These are phyloP conservation scores for Populus euphratica DNA, from an alignment of 345 rosid genomes.

Conservation along the genomic window DNA sequence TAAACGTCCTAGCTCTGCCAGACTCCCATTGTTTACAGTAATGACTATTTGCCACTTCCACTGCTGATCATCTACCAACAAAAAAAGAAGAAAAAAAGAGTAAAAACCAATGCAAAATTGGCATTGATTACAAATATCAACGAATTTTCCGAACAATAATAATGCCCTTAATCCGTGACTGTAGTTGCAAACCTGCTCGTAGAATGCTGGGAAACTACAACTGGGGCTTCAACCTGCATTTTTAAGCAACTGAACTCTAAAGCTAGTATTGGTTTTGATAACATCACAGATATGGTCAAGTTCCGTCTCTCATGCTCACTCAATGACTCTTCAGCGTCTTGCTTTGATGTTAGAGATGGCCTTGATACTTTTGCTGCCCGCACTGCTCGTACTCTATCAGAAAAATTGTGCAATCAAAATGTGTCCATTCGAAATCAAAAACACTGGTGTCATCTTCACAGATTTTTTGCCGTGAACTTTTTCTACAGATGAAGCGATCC, in stretches of 20 bases:
- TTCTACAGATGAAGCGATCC: background rate
- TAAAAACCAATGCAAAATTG: background rate
- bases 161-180: background rate
- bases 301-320: slow-evolving; percentile 26
- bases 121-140: background rate
- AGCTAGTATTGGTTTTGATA: slow-evolving; percentile 75
- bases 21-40: background rate
- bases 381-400: slow-evolving; percentile 53
- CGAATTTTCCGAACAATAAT: background rate
- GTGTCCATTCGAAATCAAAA: background rate
- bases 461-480: background rate
- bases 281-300: slow-evolving; percentile 57
- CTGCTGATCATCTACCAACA: background rate
- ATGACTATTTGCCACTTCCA: background rate
- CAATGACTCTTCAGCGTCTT: slow-evolving; percentile 23
- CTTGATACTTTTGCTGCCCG: slow-evolving; percentile 50
- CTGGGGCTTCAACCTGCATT: slow-evolving; percentile 86
- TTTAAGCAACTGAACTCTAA: slow-evolving; percentile 62
- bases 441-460: background rate
- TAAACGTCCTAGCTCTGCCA: background rate
- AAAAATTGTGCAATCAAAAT: background rate
- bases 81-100: background rate
- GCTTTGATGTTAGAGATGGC: slow-evolving; percentile 18
- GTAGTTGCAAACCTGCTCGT: slow-evolving; percentile 8
- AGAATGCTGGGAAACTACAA: slow-evolving; percentile 29